phyloP scores from a whole-genome alignment of 1,284 basidiomycete species.

The Ganoderma lingzhi region DNA sequence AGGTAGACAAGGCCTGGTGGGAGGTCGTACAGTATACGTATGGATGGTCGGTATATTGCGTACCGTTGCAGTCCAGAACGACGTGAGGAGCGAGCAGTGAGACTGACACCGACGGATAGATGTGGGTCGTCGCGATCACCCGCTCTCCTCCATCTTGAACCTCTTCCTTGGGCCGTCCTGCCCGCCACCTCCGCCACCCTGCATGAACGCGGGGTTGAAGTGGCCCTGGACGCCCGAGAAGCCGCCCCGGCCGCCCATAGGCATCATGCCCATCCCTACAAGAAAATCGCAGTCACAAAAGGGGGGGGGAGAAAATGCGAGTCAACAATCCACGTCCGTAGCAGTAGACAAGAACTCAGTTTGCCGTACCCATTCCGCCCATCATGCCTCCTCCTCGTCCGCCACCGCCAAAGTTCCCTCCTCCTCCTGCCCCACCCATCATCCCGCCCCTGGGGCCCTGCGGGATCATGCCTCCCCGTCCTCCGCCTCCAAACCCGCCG shows the following conservation, averaged over 20 bases:
- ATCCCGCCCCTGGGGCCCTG: slow-evolving; percentile 70
- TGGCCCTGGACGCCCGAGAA: slow-evolving; percentile 63
- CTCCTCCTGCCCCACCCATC: slow-evolving; percentile 48
- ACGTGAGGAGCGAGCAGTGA: neutral
- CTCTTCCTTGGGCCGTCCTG: slow-evolving; percentile 64
- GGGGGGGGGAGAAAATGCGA: slow-evolving; percentile 25
- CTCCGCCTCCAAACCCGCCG: slow-evolving; percentile 46
- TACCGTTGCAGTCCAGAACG: slow-evolving; percentile 10
- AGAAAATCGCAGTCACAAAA: slow-evolving; percentile 23
- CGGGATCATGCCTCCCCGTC: slow-evolving; percentile 61
- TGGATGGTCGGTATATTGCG: slow-evolving; percentile 1
- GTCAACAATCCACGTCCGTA: slow-evolving; percentile 31
- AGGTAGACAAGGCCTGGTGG: slow-evolving; percentile 10
- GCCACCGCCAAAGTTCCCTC: slow-evolving; percentile 38
- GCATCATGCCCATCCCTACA: slow-evolving; percentile 56
- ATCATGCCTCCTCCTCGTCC: slow-evolving; percentile 45
- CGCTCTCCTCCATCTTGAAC: slow-evolving; percentile 56
- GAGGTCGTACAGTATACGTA: slow-evolving; percentile 6
- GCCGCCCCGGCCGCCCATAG: slow-evolving; percentile 55
- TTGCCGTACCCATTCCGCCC: slow-evolving; percentile 77
- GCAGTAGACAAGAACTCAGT: slow-evolving; percentile 48
- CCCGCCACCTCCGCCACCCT: slow-evolving; percentile 47
- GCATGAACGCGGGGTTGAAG: slow-evolving; percentile 79
- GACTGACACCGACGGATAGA: neutral
- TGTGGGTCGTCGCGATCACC: slow-evolving; percentile 31